These are phyloP conservation scores for Capsella rubella DNA, from an alignment of 441 rosid species.

Conservation along the genomic window DNA sequence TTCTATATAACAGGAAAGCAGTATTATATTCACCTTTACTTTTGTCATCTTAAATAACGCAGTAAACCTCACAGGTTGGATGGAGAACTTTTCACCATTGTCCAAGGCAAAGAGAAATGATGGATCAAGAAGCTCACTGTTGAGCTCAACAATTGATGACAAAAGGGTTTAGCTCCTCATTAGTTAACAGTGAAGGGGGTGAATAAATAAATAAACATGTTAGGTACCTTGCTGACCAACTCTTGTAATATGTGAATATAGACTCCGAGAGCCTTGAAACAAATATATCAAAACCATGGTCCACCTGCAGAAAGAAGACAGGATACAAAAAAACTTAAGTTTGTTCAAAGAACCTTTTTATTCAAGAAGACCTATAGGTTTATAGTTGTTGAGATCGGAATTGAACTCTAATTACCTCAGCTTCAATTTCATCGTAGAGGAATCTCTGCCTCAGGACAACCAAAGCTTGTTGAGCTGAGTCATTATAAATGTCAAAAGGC, in stretches of 20 bases:
- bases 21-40: constrained; percentile 72
- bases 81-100: constrained; percentile 86
- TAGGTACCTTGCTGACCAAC: constrained; percentile 98
- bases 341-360: constrained; percentile 18
- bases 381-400: constrained; percentile 26
- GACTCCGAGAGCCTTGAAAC: constrained; percentile 86
- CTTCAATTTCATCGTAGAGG: constrained; percentile 99
- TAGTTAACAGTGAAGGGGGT: constrained; percentile 15
- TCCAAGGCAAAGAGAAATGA: constrained; percentile 97
- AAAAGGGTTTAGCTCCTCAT: constrained; percentile 43
- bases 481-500: constrained; percentile 98
- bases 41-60: constrained; percentile 92
- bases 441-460: constrained; percentile 90
- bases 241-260: constrained; percentile 94
- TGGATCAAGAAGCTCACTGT: constrained; percentile 96
- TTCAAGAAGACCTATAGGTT: constrained; percentile 10
- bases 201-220: constrained; percentile 31
- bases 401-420: constrained; percentile 70
- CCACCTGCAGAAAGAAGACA: constrained; percentile 70
- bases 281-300: constrained; percentile 97
- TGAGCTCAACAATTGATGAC: constrained; percentile 41
- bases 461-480: constrained; percentile 99
- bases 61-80: constrained; percentile 93
- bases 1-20: constrained; percentile 13
- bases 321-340: constrained; percentile 22